Evolutionary conservation across 352 stramenopile genomes (phyloP), one percentile per base, ranked within the genome.

Genomic region (Globisporangium irregulare): DNA sequence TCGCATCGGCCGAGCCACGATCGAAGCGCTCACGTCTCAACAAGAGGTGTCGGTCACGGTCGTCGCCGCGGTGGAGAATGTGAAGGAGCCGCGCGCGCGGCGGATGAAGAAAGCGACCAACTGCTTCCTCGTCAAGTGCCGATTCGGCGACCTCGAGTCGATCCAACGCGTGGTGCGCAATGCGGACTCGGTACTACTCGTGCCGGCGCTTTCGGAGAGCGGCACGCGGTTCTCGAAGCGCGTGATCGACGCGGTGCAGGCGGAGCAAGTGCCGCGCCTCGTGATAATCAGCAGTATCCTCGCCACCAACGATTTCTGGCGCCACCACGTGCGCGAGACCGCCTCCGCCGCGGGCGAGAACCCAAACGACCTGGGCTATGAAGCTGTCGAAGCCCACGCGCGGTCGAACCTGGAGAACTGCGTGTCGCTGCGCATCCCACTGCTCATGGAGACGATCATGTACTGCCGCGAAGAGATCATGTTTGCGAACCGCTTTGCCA

Each of bases 401-500:
- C 71, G 81, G 38, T 72, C 48, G 24, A 27, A 74, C 9, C 68
- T 82, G 3, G 64, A 66, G 15, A 85, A 89, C 43, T 85, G 73
- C 71, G 77, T 94, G 29, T 80, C 72, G 56, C 70, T 94, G 20
- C 81, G 86, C 1, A 80, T 92, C 60, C 86, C 86, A 24, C 59
- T 92, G 27, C 71, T 92, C 50, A 92, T 94, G 86, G 86, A 94
- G 67, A 88, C 82, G 27, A 70, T 92, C 36, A 70, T 92, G 14
- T 87, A 90, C 60, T 92, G 84, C 60, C 86, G 82, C 24, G 84
- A 92, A 41, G 86, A 93, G 62, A 75, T 94, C 41, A 68, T 92
- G 34, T 94, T 87, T 50, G 84, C 81, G 3, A 83, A 79, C 27
- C 82, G 82, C 32, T 80, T 92, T 22, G 61, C 86, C 15, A 75